Conservation (phyloP, 2,329 filamentous ascomycete genomes). For the Microdochium paspali region DNA sequence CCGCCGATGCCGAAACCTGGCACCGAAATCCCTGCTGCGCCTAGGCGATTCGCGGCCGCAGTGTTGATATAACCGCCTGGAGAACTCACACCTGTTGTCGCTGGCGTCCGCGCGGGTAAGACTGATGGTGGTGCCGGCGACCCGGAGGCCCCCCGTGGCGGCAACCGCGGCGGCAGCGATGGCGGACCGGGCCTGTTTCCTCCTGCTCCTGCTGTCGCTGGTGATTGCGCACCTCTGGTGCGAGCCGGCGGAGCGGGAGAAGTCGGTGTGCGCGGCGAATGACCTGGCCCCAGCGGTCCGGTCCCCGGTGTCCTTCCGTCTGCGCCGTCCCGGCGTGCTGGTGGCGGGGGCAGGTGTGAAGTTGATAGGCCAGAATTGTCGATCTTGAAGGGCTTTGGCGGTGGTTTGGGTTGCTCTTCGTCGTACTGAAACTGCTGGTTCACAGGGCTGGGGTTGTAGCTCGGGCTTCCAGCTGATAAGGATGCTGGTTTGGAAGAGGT, state of each 20-base stretch:
- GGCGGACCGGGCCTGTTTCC: conserved; percentile 26
- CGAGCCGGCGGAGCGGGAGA: conserved; percentile 5
- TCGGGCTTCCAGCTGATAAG: conserved; percentile 5
- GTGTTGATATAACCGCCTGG: conserved; percentile 34
- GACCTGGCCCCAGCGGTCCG: not conserved
- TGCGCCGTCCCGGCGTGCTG: conserved; percentile 39
- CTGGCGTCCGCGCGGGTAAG: conserved; percentile 10
- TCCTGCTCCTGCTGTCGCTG: conserved; percentile 11
- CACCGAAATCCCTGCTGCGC: conserved; percentile 67
- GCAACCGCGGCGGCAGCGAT: conserved; percentile 60
- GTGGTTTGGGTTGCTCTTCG: conserved; percentile 28
- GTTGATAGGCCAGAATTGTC: conserved; percentile 66
- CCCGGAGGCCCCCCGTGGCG: conserved; percentile 48
- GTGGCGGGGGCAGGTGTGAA: conserved; percentile 61
- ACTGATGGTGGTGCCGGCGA: conserved; percentile 24
- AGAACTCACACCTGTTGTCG: conserved; percentile 4
- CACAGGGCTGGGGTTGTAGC: conserved; percentile 11
- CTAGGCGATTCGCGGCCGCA: conserved; percentile 56
- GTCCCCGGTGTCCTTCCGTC: conserved; percentile 17
- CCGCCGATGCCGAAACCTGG: conserved; percentile 63
- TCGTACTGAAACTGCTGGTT: too few relatives aligned
- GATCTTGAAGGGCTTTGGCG: conserved; percentile 56
- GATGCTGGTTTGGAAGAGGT: not conserved
- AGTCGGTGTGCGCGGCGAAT: not conserved
- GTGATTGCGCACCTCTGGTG: conserved; percentile 1